Conservation (phyloP, 108 stramenopile species). For the Nitzschia inconspicua region DNA sequence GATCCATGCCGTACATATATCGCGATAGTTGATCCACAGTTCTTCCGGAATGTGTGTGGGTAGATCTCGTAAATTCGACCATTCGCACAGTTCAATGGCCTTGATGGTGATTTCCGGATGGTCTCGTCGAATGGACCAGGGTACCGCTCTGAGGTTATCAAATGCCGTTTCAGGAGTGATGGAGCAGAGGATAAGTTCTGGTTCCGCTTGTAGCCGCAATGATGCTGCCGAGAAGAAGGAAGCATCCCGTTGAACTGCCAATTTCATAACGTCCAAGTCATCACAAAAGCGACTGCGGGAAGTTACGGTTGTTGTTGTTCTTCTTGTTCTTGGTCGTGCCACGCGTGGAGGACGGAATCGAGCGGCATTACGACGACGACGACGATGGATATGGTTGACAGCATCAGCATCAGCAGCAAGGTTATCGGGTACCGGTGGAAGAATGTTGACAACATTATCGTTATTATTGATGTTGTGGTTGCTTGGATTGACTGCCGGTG, state of each 20-base stretch:
- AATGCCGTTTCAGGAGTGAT: too few relatives aligned
- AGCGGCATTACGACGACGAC: too few relatives aligned
- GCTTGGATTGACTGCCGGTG: too few relatives aligned
- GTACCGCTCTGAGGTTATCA: too few relatives aligned
- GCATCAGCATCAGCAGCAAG: not conserved
- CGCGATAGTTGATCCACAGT: conserved; percentile 18
- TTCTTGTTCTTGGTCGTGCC: too few relatives aligned
- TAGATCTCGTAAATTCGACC: conserved; percentile 6
- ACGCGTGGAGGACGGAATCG: too few relatives aligned
- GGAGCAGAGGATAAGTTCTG: conserved; percentile 20
- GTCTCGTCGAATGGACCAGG: not conserved
- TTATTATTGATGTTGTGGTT: too few relatives aligned
- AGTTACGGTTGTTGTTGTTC: not conserved
- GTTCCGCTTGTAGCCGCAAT: not conserved
- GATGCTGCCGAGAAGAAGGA: conserved; percentile 9
- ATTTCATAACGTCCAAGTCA: conserved; percentile 27
- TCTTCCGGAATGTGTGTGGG: conserved; percentile 20
- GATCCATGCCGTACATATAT: conserved; percentile 29
- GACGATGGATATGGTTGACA: too few relatives aligned
- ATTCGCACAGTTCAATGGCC: conserved; percentile 9
- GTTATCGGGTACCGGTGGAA: too few relatives aligned
- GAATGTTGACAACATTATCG: too few relatives aligned
- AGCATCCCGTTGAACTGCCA: conserved; percentile 12
- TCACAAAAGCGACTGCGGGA: conserved; percentile 5
- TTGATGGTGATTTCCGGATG: conserved; percentile 27